Percentiles rank a stretch among this genome's conserved stretches.
phyloP scores from a whole-genome alignment of 768 basidiomycete genomes.

The Phaeotremella fagi region DNA sequence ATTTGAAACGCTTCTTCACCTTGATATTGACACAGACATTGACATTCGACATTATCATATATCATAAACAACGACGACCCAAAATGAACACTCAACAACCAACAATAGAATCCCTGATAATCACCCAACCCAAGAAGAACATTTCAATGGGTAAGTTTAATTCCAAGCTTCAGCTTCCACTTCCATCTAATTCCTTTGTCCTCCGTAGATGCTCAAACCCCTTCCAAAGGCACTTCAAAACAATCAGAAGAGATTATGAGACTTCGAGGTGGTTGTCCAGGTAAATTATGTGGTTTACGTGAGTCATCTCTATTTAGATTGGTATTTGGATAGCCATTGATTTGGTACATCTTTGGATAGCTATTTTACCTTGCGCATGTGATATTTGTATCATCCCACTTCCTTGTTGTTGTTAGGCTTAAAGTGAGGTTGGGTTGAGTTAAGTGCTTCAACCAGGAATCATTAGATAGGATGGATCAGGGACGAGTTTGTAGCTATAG shows the following conservation, averaged over 20 bases:
- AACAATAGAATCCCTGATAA: slow-evolving; percentile 22
- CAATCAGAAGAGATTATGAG: slow-evolving; percentile 29
- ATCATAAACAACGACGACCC: no score
- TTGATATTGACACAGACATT: no score
- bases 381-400: slow-evolving; percentile 44
- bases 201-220: slow-evolving; percentile 2
- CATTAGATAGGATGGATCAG: not conserved
- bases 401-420: slow-evolving; percentile 41
- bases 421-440: not conserved
- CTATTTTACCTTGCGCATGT: slow-evolving; percentile 38
- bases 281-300: slow-evolving; percentile 39
- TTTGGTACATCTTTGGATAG: slow-evolving; percentile 3
- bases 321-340: not conserved
- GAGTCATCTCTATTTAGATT: slow-evolving; percentile 7
- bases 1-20: no score
- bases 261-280: slow-evolving; percentile 42
- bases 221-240: slow-evolving; percentile 1
- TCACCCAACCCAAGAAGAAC: slow-evolving; percentile 28
- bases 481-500: not conserved
- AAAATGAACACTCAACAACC: slow-evolving; percentile 27
- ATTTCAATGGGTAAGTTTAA: slow-evolving; percentile 33
- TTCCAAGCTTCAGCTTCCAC: no score
- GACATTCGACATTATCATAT: no score
- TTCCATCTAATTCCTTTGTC: no score
- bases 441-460: not conserved